Evolutionary conservation across 2,329 filamentous ascomycete genomes (phyloP).

Genomic region (Fusarium nygamai): DNA sequence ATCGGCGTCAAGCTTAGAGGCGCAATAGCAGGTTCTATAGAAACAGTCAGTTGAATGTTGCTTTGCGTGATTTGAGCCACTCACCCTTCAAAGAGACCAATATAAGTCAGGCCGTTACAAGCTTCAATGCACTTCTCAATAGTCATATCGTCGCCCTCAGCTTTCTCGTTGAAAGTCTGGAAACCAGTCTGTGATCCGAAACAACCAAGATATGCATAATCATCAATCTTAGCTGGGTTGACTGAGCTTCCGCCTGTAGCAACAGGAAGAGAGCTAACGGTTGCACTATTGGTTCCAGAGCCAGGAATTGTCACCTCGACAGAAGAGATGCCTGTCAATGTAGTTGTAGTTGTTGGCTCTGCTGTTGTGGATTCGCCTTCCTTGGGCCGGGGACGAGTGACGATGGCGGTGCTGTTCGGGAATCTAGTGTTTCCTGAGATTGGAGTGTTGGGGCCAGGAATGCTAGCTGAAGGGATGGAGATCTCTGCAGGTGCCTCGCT

Average conservation of each 20-base stretch:
- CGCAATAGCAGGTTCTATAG: constrained; percentile 57
- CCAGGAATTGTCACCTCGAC: constrained; percentile 40
- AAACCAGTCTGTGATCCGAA: constrained; percentile 53
- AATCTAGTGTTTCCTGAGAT: background rate
- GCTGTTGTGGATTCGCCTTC: background rate
- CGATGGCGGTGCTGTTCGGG: background rate
- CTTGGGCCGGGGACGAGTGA: background rate
- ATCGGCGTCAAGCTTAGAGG: constrained; percentile 51
- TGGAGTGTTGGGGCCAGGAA: background rate
- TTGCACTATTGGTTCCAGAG: constrained; percentile 15
- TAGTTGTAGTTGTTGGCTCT: constrained; percentile 44
- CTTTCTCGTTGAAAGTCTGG: constrained; percentile 47
- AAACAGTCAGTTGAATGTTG: background rate
- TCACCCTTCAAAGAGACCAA: constrained; percentile 50
- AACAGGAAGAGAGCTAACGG: constrained; percentile 22
- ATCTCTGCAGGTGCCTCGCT: background rate
- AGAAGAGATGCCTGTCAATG: constrained; percentile 41
- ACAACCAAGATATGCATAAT: constrained; percentile 53
- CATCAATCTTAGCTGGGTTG: constrained; percentile 48
- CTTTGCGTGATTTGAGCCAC: background rate
- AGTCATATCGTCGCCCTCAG: constrained; percentile 51
- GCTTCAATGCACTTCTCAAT: constrained; percentile 51
- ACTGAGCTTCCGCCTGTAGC: constrained; percentile 20
- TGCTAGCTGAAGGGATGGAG: background rate
- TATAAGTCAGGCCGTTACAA: constrained; percentile 51